These are phyloP conservation scores for Pseudocercospora ulei DNA, from an alignment of 2,329 filamentous ascomycete species.

Conservation along the genomic window DNA sequence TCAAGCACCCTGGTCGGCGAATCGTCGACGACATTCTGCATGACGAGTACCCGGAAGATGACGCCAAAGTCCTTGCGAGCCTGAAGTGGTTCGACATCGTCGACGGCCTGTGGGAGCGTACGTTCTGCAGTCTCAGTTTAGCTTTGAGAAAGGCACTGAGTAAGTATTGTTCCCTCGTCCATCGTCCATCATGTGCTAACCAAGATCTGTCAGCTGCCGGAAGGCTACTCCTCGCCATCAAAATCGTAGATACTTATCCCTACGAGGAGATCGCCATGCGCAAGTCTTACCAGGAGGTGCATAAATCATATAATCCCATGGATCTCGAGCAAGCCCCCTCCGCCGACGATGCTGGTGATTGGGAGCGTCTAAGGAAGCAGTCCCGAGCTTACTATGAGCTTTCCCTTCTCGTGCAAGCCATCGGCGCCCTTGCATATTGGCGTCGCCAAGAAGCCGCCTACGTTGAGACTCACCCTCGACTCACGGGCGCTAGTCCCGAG, in stretches of 20 bases:
- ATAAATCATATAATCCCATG: slow-evolving; percentile 36
- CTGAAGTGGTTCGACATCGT: slow-evolving; percentile 78
- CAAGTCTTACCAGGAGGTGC: slow-evolving; percentile 38
- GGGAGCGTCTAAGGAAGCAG: slow-evolving; percentile 25
- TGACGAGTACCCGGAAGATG: slow-evolving; percentile 48
- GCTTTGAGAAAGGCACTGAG: slow-evolving; percentile 77
- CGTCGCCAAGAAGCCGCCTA: slow-evolving; percentile 37
- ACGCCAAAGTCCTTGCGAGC: slow-evolving; percentile 66
- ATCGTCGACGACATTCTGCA: slow-evolving; percentile 60
- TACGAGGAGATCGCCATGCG: slow-evolving; percentile 40
- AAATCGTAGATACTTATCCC: slow-evolving; percentile 45
- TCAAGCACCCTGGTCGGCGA: slow-evolving; percentile 47
- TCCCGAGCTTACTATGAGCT: slow-evolving; percentile 38
- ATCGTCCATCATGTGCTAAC: slow-evolving; percentile 17
- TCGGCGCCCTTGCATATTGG: slow-evolving; percentile 40
- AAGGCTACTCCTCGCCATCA: slow-evolving; percentile 47
- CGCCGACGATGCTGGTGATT: slow-evolving; percentile 18
- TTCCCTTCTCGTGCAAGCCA: slow-evolving; percentile 37
- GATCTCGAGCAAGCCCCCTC: slow-evolving; percentile 21
- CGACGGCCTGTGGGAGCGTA: slow-evolving; percentile 59
- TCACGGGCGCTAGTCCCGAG: slow-evolving; percentile 21
- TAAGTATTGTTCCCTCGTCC: slow-evolving; percentile 44
- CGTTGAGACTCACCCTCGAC: slow-evolving; percentile 22
- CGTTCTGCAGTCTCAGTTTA: slow-evolving; percentile 57
- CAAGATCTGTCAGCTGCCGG: slow-evolving; percentile 35